phyloP scores from a whole-genome alignment of 257 asterid species.

The Eucommia ulmoides region DNA sequence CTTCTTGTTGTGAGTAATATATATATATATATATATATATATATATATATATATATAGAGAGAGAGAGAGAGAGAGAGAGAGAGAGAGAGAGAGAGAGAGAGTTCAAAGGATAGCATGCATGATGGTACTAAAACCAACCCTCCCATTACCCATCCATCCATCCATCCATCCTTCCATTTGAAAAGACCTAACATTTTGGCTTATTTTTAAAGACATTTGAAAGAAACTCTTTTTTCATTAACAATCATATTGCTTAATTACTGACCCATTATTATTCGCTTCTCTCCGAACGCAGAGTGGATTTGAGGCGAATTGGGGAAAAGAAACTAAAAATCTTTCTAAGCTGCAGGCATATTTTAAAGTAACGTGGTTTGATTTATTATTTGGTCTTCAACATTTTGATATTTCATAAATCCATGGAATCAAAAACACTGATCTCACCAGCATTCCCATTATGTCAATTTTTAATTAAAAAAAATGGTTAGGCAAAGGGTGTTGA shows the following conservation, averaged over 20 bases:
- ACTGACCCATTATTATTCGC: conserved; percentile 10
- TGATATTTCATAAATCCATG: conserved; percentile 11
- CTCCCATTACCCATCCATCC: conserved; percentile 10
- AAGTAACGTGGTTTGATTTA: no score
- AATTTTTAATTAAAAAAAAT: no score
- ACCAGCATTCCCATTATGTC: conserved; percentile 7
- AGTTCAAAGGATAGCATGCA: conserved; percentile 1
- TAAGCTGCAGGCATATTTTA: no score
- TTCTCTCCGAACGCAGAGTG: neutral
- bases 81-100: conserved; percentile 3
- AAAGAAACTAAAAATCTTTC: neutral
- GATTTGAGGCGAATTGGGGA: neutral
- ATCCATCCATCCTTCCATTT: conserved; percentile 11
- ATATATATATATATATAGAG: neutral
- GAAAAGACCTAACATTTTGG: conserved; percentile 13
- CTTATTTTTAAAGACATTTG: neutral
- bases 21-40: neutral
- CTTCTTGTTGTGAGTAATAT: neutral
- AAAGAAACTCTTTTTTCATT: neutral
- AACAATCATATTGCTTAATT: conserved; percentile 23
- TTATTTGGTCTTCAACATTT: conserved; percentile 8
- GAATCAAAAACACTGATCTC: conserved; percentile 31
- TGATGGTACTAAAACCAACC: conserved; percentile 2
- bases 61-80: conserved; percentile 3
- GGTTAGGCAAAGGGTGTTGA: conserved; percentile 17